phyloP scores from a whole-genome alignment of 1,284 basidiomycete genomes.

The Schizophyllum commune region DNA sequence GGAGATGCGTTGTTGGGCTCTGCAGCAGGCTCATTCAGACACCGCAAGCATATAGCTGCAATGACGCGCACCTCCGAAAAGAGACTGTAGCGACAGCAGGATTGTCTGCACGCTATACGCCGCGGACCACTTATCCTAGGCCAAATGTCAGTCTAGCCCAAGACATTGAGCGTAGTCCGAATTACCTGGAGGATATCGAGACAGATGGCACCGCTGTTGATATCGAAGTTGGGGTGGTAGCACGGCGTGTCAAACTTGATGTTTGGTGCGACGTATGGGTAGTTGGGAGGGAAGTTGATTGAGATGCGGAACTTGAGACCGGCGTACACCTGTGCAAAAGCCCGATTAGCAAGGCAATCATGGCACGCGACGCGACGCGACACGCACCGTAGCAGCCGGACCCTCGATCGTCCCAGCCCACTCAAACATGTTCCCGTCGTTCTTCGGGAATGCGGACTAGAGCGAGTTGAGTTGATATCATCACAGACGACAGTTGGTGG shows the following conservation, averaged over 20 bases:
- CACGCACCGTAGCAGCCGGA: slow-evolving; percentile 61
- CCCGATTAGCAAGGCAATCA: slow-evolving; percentile 5
- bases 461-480: slow-evolving; percentile 2
- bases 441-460: slow-evolving; percentile 79
- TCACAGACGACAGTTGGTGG: slow-evolving; percentile 17
- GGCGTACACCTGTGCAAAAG: slow-evolving; percentile 53
- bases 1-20: slow-evolving; percentile 89
- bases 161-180: background rate
- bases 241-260: slow-evolving; percentile 81
- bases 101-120: slow-evolving; percentile 87
- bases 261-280: slow-evolving; percentile 74
- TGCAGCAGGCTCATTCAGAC: slow-evolving; percentile 21
- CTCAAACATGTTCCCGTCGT: slow-evolving; percentile 74
- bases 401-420: slow-evolving; percentile 83
- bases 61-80: slow-evolving; percentile 61
- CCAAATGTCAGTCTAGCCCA: slow-evolving; percentile 2
- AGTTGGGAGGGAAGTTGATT: slow-evolving; percentile 76
- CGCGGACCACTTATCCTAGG: slow-evolving; percentile 84
- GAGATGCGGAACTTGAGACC: slow-evolving; percentile 73
- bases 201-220: slow-evolving; percentile 73
- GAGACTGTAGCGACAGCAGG: slow-evolving; percentile 76
- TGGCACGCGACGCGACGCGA: background rate
- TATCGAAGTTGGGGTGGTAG: slow-evolving; percentile 82
- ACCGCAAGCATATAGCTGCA: slow-evolving; percentile 1
- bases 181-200: slow-evolving; percentile 74